Conservation (phyloP, 176 grass and related monocot species). For the Rhynchospora pubera region DNA sequence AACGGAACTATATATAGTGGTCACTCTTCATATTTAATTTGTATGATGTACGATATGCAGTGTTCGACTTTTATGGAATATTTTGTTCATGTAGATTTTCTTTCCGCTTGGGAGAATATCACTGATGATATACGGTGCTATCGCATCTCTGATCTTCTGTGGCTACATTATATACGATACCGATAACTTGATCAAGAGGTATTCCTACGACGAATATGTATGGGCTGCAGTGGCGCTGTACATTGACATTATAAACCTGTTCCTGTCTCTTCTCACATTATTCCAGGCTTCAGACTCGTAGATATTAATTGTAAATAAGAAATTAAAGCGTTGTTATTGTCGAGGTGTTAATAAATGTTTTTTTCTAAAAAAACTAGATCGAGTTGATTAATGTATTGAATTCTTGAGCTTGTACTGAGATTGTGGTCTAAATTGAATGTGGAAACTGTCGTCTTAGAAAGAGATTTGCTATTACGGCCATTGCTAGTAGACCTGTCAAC, state of each 20-base stretch:
- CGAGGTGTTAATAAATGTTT: background rate
- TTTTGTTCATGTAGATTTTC: constrained; percentile 33
- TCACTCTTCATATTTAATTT: background rate
- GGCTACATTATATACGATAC: constrained; percentile 96
- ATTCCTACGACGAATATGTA: constrained; percentile 89
- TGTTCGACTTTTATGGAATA: background rate
- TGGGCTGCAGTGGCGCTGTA: constrained; percentile 87
- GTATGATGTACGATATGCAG: background rate
- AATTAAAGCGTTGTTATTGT: background rate
- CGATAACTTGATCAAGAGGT: constrained; percentile 89
- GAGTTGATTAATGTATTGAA: no score
- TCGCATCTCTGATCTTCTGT: constrained; percentile 75
- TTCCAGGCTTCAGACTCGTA: constrained; percentile 64
- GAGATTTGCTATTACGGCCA: no score
- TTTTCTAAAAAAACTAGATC: no score
- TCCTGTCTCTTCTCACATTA: constrained; percentile 83
- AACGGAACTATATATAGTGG: no score
- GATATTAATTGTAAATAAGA: background rate
- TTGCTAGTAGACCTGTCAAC: no score
- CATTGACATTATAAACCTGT: constrained; percentile 87
- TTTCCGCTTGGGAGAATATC: constrained; percentile 72
- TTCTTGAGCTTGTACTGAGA: no score
- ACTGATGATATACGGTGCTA: constrained; percentile 54
- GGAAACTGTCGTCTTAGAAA: no score
- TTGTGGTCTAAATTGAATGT: no score